Conservation (phyloP, 352 stramenopile genomes). For the Phytophthora colocasiae region DNA sequence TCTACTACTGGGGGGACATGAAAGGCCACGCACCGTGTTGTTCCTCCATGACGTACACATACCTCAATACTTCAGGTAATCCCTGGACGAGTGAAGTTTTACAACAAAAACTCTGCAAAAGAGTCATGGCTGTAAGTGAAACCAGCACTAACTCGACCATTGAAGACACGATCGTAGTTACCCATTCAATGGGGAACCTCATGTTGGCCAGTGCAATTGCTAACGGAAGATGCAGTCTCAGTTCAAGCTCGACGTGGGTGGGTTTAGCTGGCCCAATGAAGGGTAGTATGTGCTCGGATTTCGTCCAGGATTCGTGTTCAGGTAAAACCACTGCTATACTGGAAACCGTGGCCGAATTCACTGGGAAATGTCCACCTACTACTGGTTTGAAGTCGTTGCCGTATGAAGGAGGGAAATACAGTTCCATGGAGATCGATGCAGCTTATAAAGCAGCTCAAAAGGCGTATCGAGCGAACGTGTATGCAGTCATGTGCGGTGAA, state of each 20-base stretch:
- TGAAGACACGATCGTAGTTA: slow-evolving; percentile 40
- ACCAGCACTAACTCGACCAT: slow-evolving; percentile 23
- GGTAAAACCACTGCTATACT: slow-evolving; percentile 25
- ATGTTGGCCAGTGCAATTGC: slow-evolving; percentile 41
- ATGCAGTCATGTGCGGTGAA: slow-evolving; percentile 36
- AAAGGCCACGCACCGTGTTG: slow-evolving; percentile 40
- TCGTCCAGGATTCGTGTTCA: slow-evolving; percentile 38
- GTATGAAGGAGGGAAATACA: slow-evolving; percentile 31
- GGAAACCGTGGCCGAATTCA: slow-evolving; percentile 31
- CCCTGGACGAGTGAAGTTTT: slow-evolving; percentile 35
- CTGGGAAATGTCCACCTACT: slow-evolving; percentile 39
- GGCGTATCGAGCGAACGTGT: slow-evolving; percentile 36
- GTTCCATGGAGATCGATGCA: slow-evolving; percentile 9
- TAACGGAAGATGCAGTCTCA: slow-evolving; percentile 42
- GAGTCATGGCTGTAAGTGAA: slow-evolving; percentile 25
- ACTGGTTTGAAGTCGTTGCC: slow-evolving; percentile 34
- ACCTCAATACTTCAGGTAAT: slow-evolving; percentile 40
- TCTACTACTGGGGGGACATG: slow-evolving; percentile 42
- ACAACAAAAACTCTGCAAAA: slow-evolving; percentile 41
- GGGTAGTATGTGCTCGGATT: slow-evolving; percentile 51
- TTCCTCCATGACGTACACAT: slow-evolving; percentile 33
- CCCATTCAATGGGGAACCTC: slow-evolving; percentile 51
- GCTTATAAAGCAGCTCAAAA: slow-evolving; percentile 33
- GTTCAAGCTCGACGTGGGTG: slow-evolving; percentile 39
- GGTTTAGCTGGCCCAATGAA: slow-evolving; percentile 41